Evolutionary conservation across 1,284 basidiomycete species (phyloP).

Genomic region (Heterobasidion parviporum): DNA sequence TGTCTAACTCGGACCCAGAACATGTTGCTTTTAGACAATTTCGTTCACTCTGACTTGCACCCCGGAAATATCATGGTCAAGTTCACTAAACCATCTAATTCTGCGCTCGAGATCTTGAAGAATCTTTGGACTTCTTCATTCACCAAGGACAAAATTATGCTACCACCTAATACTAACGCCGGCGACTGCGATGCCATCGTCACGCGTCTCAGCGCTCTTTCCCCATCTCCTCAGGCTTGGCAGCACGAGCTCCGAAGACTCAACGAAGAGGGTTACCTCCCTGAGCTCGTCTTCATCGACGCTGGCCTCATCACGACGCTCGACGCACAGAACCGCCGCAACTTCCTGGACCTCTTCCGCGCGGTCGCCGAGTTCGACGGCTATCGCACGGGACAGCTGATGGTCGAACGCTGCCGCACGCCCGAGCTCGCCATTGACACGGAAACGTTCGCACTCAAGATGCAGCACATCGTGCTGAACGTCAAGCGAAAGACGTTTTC

Average conservation of each 20-base stretch:
- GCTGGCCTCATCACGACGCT: slow-evolving; percentile 91
- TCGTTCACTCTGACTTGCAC: slow-evolving; percentile 92
- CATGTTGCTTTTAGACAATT: slow-evolving; percentile 98
- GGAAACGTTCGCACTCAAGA: slow-evolving; percentile 94
- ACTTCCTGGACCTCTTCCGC: slow-evolving; percentile 96
- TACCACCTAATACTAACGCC: slow-evolving; percentile 19
- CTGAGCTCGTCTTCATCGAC: slow-evolving; percentile 95
- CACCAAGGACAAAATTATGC: slow-evolving; percentile 21
- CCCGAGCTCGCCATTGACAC: slow-evolving; percentile 88
- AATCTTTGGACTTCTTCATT: slow-evolving; percentile 41
- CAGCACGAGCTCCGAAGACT: slow-evolving; percentile 59
- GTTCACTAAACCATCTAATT: slow-evolving; percentile 74
- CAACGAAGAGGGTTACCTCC: slow-evolving; percentile 72
- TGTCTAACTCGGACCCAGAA: slow-evolving; percentile 43
- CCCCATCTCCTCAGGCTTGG: slow-evolving; percentile 62
- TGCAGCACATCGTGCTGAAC: slow-evolving; percentile 90
- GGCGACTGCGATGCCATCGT: slow-evolving; percentile 64
- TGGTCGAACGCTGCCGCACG: slow-evolving; percentile 93
- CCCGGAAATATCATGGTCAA: slow-evolving; percentile 98
- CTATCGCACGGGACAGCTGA: slow-evolving; percentile 88
- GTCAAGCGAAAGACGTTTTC: slow-evolving; percentile 97
- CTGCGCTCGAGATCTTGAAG: slow-evolving; percentile 38
- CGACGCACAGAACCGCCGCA: slow-evolving; percentile 71
- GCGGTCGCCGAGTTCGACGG: slow-evolving; percentile 97
- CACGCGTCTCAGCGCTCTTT: slow-evolving; percentile 51